Base-by-base conservation (phyloP, 140 eudicot genomes). In the Bidens hawaiensis region DNA sequence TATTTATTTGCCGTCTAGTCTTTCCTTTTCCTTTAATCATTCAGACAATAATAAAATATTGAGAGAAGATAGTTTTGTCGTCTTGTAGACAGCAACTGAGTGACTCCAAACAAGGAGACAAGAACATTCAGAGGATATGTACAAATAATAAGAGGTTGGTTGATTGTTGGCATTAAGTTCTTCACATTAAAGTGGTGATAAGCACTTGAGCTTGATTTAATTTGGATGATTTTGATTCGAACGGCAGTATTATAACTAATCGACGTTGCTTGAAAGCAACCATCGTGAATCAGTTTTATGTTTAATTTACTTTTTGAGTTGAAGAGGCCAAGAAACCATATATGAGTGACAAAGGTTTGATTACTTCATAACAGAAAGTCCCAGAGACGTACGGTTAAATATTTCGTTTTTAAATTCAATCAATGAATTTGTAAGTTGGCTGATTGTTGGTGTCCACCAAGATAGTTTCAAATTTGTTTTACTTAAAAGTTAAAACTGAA, bases 61-160 rank as follows among this genome's bases (percentile, higher is more conserved):
- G 40, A 54, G 5, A 1, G n/a, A 27, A n/a, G 14, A 25, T n/a
- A 6, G 23, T 54, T 54, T 26, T 54, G 61, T 40, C 61, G 61
- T 14, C 41, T 54, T 54, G 34, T 27, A 54, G 61, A 27, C 22
- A 54, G 41, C 61, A 27, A 54, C 18, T 54, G 8, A 54, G 24
- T 6, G 61, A 54, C 61, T 54, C 61, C 61, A 54, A 54, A 54
- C 61, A 54, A 54, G 38, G 41, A 54, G 61, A 54, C 61, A 27
- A 14, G 4, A 26, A 54, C 38, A 26, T 27, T 26, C 11, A 52
- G 36, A 52, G 58, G 31, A 50, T 50, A 50, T 50, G 12, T 22
- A 50, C 33, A n/a, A n/a, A n/a, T n/a, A n/a, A n/a, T n/a, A n/a
- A n/a, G n/a, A n/a, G 4, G 27, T 49, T 19, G 25, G 22, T 16